Percentiles rank a stretch among this genome's conserved stretches.
Evolutionary conservation across 1,284 basidiomycete species (phyloP).

Genomic region (Rhodotorula sp.): DNA sequence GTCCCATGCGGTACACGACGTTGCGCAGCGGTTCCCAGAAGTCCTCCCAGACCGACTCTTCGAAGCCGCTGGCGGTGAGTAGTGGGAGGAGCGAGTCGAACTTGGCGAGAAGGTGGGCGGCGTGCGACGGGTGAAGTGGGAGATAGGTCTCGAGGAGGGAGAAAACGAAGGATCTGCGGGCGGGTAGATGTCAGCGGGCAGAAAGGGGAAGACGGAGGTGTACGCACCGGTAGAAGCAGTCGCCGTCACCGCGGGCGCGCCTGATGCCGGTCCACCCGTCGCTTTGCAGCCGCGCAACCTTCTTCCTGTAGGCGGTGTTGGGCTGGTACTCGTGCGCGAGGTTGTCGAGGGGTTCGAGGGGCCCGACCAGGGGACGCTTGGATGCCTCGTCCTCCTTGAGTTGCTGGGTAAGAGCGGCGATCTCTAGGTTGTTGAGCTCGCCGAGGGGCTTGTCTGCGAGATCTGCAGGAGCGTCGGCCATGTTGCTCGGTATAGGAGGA

Average conservation of each 20-base stretch:
- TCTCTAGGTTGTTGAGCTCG: conserved; percentile 38
- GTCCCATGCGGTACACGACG: conserved; percentile 17
- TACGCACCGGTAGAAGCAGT: conserved; percentile 68
- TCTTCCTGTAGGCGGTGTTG: conserved; percentile 63
- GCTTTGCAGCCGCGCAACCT: conserved; percentile 64
- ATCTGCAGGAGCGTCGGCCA: background rate
- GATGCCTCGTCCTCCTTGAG: conserved; percentile 24
- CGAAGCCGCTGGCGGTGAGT: conserved; percentile 66
- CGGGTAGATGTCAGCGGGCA: background rate
- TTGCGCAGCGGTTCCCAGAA: conserved; percentile 57
- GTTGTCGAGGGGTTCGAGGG: conserved; percentile 50
- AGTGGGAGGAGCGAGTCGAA: conserved; percentile 60
- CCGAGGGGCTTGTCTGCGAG: background rate
- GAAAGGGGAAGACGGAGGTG: background rate
- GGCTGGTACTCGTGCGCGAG: conserved; percentile 64
- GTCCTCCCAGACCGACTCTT: conserved; percentile 62
- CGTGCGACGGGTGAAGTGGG: conserved; percentile 56
- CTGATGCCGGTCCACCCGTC: conserved; percentile 65
- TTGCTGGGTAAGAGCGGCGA: conserved; percentile 27
- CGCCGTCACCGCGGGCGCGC: conserved; percentile 69
- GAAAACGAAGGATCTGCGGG: conserved; percentile 64
- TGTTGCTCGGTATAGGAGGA: background rate
- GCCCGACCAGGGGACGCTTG: conserved; percentile 50
- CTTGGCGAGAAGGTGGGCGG: conserved; percentile 59
- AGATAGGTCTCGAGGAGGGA: conserved; percentile 66